Evolutionary conservation across 257 asterid genomes (phyloP), one percentile per base, ranked within the genome.

Genomic region (Gentiana dahurica): DNA sequence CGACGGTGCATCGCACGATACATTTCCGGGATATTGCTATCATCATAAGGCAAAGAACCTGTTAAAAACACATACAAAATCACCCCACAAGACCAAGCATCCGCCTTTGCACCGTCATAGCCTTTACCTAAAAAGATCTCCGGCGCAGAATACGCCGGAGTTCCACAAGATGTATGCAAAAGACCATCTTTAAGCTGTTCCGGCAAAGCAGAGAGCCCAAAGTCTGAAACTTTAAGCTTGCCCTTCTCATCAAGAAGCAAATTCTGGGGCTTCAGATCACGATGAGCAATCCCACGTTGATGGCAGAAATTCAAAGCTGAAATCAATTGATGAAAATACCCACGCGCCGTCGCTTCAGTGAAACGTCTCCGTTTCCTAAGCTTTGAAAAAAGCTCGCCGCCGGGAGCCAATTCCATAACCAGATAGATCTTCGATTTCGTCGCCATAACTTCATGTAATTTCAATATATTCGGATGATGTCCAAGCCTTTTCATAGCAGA

Each of bases 41-140:
- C 98, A 41, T 87, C 94, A 12, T 84, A 90, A 0, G 96, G 95
- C 1, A 82, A 72, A 47, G 68, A 12, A 0, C 98, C 98, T 3
- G 75, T 84, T 2, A 90, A 66, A 62, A 90, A 87, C 1, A 63
- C 75, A 47, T 79, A 87, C 12, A 90, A 67, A 0, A 90, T 74
- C 10, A 82, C 84, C 0, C 98, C 98, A 57, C 96, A 87, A 0
- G 98, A 90, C 98, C 98, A 90, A 0, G 97, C 95, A 51, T 89
- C 97, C 4, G 97, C 95, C 74, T 80, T 86, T 11, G 81, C 77
- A 4, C 96, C 98, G 45, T 84, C 89, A 57, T 87, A 90, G 0
- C 91, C 98, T 34, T 68, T 79, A 0, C 91, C 84, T 34, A 57
- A 61, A n/a, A 90, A 73, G 0, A 90, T 91, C 53, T 90, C 98